Evolutionary conservation across 352 stramenopile species (phyloP).

Genomic region (Phytophthora cactorum): DNA sequence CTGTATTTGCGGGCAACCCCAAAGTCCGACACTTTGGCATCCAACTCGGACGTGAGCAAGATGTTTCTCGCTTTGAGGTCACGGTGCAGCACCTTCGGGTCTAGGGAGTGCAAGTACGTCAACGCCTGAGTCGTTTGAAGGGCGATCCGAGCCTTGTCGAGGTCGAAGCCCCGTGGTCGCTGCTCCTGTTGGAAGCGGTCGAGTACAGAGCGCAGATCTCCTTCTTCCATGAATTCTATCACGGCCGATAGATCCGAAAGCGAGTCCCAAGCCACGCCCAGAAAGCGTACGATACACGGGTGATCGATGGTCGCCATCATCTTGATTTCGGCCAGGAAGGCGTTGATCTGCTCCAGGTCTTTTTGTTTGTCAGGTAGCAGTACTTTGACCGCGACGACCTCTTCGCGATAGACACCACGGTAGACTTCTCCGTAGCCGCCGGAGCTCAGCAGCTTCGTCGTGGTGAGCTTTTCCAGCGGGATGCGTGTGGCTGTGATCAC

Average conservation of each 20-base stretch:
- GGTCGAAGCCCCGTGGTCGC: slow-evolving; percentile 28
- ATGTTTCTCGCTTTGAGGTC: slow-evolving; percentile 64
- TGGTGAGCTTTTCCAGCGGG: slow-evolving; percentile 46
- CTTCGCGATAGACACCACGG: slow-evolving; percentile 40
- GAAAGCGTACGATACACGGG: slow-evolving; percentile 53
- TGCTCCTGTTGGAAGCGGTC: slow-evolving; percentile 26
- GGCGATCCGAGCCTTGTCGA: slow-evolving; percentile 37
- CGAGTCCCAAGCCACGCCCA: slow-evolving; percentile 56
- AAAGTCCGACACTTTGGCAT: slow-evolving; percentile 58
- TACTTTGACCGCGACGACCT: slow-evolving; percentile 55
- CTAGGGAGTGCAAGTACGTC: slow-evolving; percentile 51
- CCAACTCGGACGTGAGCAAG: slow-evolving; percentile 31
- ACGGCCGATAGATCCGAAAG: slow-evolving; percentile 42
- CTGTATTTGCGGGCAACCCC: slow-evolving; percentile 37
- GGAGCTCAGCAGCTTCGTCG: slow-evolving; percentile 36
- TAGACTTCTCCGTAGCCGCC: slow-evolving; percentile 57
- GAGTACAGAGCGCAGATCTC: slow-evolving; percentile 41
- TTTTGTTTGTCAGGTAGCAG: slow-evolving; percentile 32
- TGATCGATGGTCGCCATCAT: slow-evolving; percentile 45
- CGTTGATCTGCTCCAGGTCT: slow-evolving; percentile 44
- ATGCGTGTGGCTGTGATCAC: slow-evolving; percentile 37
- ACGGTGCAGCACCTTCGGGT: slow-evolving; percentile 45
- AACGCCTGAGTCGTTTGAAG: slow-evolving; percentile 42
- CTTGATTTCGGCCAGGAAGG: slow-evolving; percentile 48
- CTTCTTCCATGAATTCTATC: slow-evolving; percentile 54